A percentile compares a stretch with the other conserved stretches of the same genome.
These are phyloP conservation scores for Ogataea populi-albae DNA, from an alignment of 805 yeast species.

Conservation along the genomic window DNA sequence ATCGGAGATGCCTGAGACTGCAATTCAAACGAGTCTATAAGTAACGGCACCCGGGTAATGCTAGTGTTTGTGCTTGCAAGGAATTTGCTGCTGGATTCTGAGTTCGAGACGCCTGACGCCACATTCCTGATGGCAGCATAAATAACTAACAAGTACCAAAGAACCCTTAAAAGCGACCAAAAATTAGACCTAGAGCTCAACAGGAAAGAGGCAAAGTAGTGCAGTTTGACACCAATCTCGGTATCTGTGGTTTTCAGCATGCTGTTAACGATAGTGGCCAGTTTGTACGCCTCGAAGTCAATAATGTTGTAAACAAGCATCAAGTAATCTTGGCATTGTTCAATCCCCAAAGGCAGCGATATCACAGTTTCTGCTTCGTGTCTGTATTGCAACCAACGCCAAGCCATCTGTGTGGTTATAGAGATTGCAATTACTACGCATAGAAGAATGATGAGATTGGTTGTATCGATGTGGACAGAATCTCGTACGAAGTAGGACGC, in stretches of 20 bases:
- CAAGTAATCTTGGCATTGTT: constrained; percentile 11
- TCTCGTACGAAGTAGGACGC: too few relatives aligned
- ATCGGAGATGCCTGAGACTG: too few relatives aligned
- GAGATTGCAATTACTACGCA: constrained; percentile 1
- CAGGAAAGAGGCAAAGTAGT: constrained; percentile 15
- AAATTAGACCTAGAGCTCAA: constrained; percentile 17
- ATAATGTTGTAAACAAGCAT: constrained; percentile 9
- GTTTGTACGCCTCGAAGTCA: constrained; percentile 14
- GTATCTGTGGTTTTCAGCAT: constrained; percentile 1
- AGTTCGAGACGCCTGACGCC: not conserved
- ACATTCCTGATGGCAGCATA: constrained; percentile 5
- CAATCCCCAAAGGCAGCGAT: constrained; percentile 2
- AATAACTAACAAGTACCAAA: constrained; percentile 8
- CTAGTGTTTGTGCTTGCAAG: too few relatives aligned
- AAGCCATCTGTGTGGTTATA: constrained; percentile 7
- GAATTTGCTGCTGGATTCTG: too few relatives aligned
- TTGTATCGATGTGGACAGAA: too few relatives aligned
- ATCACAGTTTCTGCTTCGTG: constrained; percentile 14
- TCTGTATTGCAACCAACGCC: constrained; percentile 17
- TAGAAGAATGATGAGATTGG: too few relatives aligned
- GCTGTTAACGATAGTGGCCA: constrained; percentile 4
- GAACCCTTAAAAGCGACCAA: constrained; percentile 1
- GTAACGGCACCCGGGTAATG: too few relatives aligned
- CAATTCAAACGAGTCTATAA: too few relatives aligned
- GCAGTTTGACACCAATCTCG: constrained; percentile 4